phyloP scores from a whole-genome alignment of 331 rosid genomes.

The Saraca asoca region DNA sequence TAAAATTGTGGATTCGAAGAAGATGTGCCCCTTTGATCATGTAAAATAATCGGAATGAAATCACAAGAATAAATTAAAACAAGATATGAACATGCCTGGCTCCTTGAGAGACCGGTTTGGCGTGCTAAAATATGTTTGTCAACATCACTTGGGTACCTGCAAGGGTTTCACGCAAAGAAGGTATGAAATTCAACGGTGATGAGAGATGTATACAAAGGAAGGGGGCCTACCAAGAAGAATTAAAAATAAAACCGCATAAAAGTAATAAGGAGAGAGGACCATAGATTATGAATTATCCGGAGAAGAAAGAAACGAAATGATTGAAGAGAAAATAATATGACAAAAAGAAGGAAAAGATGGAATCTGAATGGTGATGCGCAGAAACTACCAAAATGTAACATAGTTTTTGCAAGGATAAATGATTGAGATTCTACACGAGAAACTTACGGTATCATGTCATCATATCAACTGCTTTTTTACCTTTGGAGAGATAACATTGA shows the following conservation, averaged over 20 bases:
- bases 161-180: conserved; percentile 24
- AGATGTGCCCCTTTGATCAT: not conserved
- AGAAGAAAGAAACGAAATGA: conserved; percentile 30
- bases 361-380: conserved; percentile 69
- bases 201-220: conserved; percentile 29
- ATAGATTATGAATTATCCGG: conserved; percentile 11
- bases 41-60: conserved; percentile 15
- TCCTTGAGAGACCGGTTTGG: conserved; percentile 97
- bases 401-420: conserved; percentile 38
- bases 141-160: conserved; percentile 97
- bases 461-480: conserved; percentile 26
- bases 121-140: conserved; percentile 96
- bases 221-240: conserved; percentile 37
- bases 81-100: conserved; percentile 77
- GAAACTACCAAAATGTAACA: conserved; percentile 50
- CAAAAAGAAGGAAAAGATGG: conserved; percentile 48
- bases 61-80: conserved; percentile 12
- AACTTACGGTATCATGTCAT: conserved; percentile 22
- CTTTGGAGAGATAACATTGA: conserved; percentile 47
- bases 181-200: conserved; percentile 34
- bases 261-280: conserved; percentile 18
- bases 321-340: conserved; percentile 47
- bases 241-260: conserved; percentile 40
- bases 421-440: conserved; percentile 37
- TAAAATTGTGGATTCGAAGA: too few species aligned